A percentile compares a stretch with the other conserved stretches of the same genome.
Conservation (phyloP, 345 rosid species). For the Hypericum androsaemum region DNA sequence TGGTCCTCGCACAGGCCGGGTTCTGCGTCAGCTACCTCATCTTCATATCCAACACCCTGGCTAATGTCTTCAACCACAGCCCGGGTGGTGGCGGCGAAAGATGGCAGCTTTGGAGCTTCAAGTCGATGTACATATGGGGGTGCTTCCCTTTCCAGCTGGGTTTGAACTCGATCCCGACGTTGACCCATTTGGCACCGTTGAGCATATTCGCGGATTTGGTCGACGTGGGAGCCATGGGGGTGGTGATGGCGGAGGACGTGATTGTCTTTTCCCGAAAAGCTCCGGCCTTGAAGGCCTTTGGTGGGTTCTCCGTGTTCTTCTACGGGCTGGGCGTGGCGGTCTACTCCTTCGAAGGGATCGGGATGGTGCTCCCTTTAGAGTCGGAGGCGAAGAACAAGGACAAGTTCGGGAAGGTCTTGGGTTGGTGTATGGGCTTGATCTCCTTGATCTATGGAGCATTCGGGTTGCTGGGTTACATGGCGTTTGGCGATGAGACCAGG, state of each 20-base stretch:
- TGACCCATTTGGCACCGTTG: constrained; percentile 4
- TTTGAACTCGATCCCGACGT: constrained; percentile 2
- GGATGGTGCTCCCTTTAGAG: constrained; percentile 65
- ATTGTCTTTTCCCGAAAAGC: neutral
- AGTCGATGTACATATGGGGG: neutral
- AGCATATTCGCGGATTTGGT: neutral
- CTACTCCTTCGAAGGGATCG: constrained; percentile 67
- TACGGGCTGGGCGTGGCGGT: constrained; percentile 69
- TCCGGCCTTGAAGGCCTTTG: constrained; percentile 26
- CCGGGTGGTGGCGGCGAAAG: too few species aligned
- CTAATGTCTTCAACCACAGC: constrained; percentile 24
- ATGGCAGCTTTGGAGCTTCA: neutral
- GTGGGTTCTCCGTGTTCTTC: constrained; percentile 50
- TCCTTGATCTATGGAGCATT: constrained; percentile 44
- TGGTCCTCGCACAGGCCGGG: constrained; percentile 61
- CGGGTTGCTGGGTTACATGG: constrained; percentile 58
- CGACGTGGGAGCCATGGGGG: neutral
- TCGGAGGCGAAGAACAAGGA: constrained; percentile 44
- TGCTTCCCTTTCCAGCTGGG: constrained; percentile 9
- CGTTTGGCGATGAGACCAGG: constrained; percentile 60
- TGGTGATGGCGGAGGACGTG: neutral
- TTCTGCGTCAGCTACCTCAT: constrained; percentile 63
- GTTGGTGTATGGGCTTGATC: constrained; percentile 42
- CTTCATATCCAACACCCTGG: constrained; percentile 51
- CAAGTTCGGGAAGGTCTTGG: constrained; percentile 49